Conservation (phyloP, 78 protist species). For the Dictyostelium brefeldianum region DNA sequence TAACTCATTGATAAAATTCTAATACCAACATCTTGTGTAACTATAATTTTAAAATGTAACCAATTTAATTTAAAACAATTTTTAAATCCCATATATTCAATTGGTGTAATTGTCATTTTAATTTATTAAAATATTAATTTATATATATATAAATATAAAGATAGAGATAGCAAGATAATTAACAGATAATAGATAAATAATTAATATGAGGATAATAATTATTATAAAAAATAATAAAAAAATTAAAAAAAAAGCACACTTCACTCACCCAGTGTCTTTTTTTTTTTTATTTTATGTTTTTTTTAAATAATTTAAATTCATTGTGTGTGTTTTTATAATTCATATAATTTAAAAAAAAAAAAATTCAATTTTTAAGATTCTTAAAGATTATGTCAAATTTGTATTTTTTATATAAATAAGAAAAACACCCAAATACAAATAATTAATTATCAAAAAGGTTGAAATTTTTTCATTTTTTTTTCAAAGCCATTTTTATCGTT, state of each 20-base stretch:
- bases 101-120: constrained; percentile 3
- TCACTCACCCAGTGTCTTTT: too few species aligned
- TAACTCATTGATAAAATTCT: constrained; percentile 14
- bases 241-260: too few species aligned
- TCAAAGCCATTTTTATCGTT: neutral
- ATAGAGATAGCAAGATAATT: too few species aligned
- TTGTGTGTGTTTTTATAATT: too few species aligned
- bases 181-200: too few species aligned
- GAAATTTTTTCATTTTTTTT: constrained; percentile 4
- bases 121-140: too few species aligned
- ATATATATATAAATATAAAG: neutral
- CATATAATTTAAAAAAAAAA: neutral
- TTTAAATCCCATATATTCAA: neutral
- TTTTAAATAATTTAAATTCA: too few species aligned
- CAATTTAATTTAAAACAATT: constrained; percentile 17
- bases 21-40: constrained; percentile 39
- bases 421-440: too few species aligned
- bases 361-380: neutral
- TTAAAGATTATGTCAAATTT: too few species aligned
- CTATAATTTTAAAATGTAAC: constrained; percentile 6
- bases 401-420: too few species aligned
- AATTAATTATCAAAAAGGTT: too few species aligned
- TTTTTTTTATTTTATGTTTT: neutral
- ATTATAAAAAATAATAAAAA: too few species aligned
- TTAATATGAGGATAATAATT: neutral